Percentiles rank a stretch among this genome's conserved stretches.
These are phyloP conservation scores for Phaeodactylum tricornutum DNA, from an alignment of 108 stramenopile species.

Conservation along the genomic window DNA sequence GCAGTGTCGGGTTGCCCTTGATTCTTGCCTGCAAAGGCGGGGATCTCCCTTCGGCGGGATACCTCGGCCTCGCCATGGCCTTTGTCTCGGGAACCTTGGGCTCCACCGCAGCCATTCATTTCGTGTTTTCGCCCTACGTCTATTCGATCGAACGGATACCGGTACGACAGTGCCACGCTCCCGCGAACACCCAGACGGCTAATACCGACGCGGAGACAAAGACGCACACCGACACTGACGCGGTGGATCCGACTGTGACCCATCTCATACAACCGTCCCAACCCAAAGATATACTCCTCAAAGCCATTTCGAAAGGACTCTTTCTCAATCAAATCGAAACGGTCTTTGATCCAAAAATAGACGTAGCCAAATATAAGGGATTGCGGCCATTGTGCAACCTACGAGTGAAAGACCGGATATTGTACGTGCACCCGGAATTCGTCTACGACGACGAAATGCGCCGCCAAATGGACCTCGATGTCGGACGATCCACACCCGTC, in stretches of 20 bases:
- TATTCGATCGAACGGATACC: slow-evolving; percentile 42
- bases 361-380: slow-evolving; percentile 39
- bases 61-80: slow-evolving; percentile 52
- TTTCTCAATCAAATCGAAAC: slow-evolving; percentile 45
- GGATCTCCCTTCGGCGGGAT: slow-evolving; percentile 46
- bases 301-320: slow-evolving; percentile 57
- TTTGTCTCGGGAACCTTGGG: slow-evolving; percentile 56
- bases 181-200: neutral
- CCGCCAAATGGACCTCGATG: neutral
- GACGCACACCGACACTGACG: neutral
- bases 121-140: slow-evolving; percentile 78
- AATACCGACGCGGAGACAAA: neutral
- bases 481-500: neutral
- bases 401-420: slow-evolving; percentile 36
- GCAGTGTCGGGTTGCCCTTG: slow-evolving; percentile 58
- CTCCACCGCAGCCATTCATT: slow-evolving; percentile 59
- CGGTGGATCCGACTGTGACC: too few relatives aligned
- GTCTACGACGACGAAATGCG: slow-evolving; percentile 20
- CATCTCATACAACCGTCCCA: neutral
- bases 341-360: slow-evolving; percentile 57
- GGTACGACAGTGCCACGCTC: slow-evolving; percentile 8
- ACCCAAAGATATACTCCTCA: slow-evolving; percentile 10
- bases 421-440: slow-evolving; percentile 75
- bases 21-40: slow-evolving; percentile 35
- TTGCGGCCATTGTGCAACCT: slow-evolving; percentile 82